These are phyloP conservation scores for Galerina sulciceps DNA, from an alignment of 768 basidiomycete species.

Conservation along the genomic window DNA sequence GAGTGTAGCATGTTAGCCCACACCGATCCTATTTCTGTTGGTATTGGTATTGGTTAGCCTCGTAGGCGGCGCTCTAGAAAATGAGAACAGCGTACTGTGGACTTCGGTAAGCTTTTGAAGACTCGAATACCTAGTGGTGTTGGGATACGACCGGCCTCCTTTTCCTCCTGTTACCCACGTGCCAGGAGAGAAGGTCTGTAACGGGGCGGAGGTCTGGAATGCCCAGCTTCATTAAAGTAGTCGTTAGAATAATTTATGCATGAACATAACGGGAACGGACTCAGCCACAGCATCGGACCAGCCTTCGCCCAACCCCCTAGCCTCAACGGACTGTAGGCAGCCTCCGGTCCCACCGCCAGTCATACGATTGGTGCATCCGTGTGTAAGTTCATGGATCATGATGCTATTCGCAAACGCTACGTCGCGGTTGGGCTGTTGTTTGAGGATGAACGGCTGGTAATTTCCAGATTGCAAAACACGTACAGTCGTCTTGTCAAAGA, in stretches of 20 bases:
- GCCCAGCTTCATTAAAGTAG: too few species aligned
- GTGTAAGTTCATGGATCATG: slow-evolving; percentile 50
- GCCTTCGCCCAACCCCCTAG: slow-evolving; percentile 72
- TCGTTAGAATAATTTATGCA: neutral
- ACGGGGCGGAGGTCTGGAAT: too few species aligned
- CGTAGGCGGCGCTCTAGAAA: neutral
- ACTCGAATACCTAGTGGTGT: slow-evolving; percentile 33
- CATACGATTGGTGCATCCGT: slow-evolving; percentile 48
- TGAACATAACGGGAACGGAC: slow-evolving; percentile 22
- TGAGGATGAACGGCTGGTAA: neutral
- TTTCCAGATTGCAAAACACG: neutral
- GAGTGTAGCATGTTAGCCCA: slow-evolving; percentile 49
- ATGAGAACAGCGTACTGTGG: slow-evolving; percentile 38
- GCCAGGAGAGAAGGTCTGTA: too few species aligned
- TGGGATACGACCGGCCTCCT: slow-evolving; percentile 49
- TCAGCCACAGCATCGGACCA: slow-evolving; percentile 62
- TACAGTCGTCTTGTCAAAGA: slow-evolving; percentile 31
- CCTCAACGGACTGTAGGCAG: slow-evolving; percentile 65
- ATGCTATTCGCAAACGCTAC: slow-evolving; percentile 68
- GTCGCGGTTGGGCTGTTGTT: slow-evolving; percentile 51
- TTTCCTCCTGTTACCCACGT: too few species aligned
- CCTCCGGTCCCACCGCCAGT: slow-evolving; percentile 60
- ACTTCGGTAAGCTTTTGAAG: slow-evolving; percentile 39
- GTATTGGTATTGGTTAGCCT: neutral
- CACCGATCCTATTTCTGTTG: slow-evolving; percentile 53